Evolutionary conservation across 805 yeast genomes (phyloP), one percentile per base, ranked within the genome.

Genomic region (Pichia ethanolica): DNA sequence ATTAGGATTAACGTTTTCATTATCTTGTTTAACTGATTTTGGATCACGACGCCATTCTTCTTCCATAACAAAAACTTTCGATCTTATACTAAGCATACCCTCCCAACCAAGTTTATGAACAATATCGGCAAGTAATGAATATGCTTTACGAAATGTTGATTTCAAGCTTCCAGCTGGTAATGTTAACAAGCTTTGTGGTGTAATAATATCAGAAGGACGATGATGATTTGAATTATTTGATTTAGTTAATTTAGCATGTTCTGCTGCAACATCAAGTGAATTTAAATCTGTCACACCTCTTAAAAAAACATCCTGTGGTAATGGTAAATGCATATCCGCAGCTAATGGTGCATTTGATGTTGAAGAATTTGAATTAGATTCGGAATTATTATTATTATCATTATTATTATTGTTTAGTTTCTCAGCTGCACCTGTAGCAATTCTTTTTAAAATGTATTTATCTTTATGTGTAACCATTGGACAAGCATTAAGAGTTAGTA

Each of bases 401-500:
- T 27, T 28, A 9, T 39, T 27, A 6, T 27, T n/a, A 26, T 32
- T 27, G 6, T 20, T 26, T 4, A 34, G 5, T 36, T 28, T 43
- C 1, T 35, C 42, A 30, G 49, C 42, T 41, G 49, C 49, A 36
- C 49, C 49, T 11, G 45, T 14, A 4, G 47, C 47, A 39, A 82
- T 74, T 58, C 93, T 71, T 60, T 76, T 79, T 57, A 84, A 71
- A 26, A 74, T 71, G 61, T 72, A 85, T 53, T 77, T 77, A 57
- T 86, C 93, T 60, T 80, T 82, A 59, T 81, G 79, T 10, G 85
- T 78, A 47, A 82, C 82, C 89, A 86, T 84, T 27, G 95, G 95
- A 59, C 90, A 84, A 13, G 91, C 81, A 59, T 86, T 86, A 55
- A 86, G 71, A 1, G 89, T 78, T 49, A 85, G 66, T 47, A 86